Evolutionary conservation across 257 asterid species (phyloP).

Genomic region (Anisodus tanguticus): DNA sequence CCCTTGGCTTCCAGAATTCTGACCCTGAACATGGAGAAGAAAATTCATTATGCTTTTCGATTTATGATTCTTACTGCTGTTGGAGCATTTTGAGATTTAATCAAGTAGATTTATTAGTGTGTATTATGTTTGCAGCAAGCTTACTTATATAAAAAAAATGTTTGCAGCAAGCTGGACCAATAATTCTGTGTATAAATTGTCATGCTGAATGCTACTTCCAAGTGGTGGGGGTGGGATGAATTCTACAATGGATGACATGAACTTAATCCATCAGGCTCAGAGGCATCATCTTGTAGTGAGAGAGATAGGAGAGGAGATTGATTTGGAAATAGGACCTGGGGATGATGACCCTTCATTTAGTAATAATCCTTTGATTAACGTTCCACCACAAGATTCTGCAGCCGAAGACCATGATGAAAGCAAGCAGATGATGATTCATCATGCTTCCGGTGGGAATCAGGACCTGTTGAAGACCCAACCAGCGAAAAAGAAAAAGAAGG

Average conservation of each 20-base stretch:
- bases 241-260: conserved; percentile 93
- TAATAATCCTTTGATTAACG: conserved; percentile 66
- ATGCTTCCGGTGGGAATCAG: conserved; percentile 64
- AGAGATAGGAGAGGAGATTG: conserved; percentile 93
- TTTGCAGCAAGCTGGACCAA: conserved; percentile 42
- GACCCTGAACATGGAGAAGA: conserved; percentile 22
- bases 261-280: conserved; percentile 91
- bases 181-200: conserved; percentile 48
- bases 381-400: conserved; percentile 79
- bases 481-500: conserved; percentile 93
- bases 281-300: conserved; percentile 90
- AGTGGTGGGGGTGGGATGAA: conserved; percentile 79
- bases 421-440: conserved; percentile 75
- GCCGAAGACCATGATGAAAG: conserved; percentile 72
- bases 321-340: conserved; percentile 91
- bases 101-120: conserved; percentile 33
- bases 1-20: not conserved
- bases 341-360: conserved; percentile 82
- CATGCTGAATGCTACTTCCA: conserved; percentile 94
- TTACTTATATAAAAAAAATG: not conserved
- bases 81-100: not conserved
- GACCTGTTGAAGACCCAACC: conserved; percentile 72
- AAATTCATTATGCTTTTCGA: conserved; percentile 10
- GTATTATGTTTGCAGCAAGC: conserved; percentile 43
- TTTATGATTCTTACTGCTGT: not conserved